phyloP scores from a whole-genome alignment of 495 filamentous ascomycete genomes.

The Arthonia radiata region DNA sequence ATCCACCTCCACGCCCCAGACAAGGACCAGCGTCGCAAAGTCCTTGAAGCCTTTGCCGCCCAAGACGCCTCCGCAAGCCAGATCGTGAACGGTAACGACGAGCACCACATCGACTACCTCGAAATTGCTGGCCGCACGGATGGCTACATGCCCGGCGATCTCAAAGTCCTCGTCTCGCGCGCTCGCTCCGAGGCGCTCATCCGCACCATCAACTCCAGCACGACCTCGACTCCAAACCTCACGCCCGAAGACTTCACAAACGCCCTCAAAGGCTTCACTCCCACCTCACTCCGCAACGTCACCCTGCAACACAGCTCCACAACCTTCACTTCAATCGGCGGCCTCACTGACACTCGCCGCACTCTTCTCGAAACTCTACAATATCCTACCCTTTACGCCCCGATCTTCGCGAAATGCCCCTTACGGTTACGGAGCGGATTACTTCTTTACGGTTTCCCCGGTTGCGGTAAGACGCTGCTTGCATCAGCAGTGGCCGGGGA shows the following conservation, averaged over 20 bases:
- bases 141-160: conserved; percentile 91
- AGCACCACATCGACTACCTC: conserved; percentile 63
- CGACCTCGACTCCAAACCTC: conserved; percentile 21
- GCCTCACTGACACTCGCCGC: conserved; percentile 58
- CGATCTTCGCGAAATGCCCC: conserved; percentile 89
- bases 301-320: conserved; percentile 74
- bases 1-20: conserved; percentile 69
- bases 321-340: conserved; percentile 75
- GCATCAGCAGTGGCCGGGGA: conserved; percentile 87
- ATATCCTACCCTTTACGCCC: conserved; percentile 93
- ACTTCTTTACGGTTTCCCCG: conserved; percentile 80
- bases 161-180: conserved; percentile 61
- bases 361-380: conserved; percentile 82
- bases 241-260: conserved; percentile 48
- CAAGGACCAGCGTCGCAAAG: conserved; percentile 64
- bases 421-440: conserved; percentile 78
- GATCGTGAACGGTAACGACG: conserved; percentile 25
- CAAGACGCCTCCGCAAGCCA: conserved; percentile 13
- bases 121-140: conserved; percentile 83
- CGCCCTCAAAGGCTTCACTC: conserved; percentile 78
- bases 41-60: conserved; percentile 46
- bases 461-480: conserved; percentile 86
- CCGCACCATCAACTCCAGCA: conserved; percentile 26
- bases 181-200: conserved; percentile 83
- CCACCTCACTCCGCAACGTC: conserved; percentile 79